Conservation (phyloP, 2,329 filamentous ascomycete species). For the Calonectria multiphialidica region DNA sequence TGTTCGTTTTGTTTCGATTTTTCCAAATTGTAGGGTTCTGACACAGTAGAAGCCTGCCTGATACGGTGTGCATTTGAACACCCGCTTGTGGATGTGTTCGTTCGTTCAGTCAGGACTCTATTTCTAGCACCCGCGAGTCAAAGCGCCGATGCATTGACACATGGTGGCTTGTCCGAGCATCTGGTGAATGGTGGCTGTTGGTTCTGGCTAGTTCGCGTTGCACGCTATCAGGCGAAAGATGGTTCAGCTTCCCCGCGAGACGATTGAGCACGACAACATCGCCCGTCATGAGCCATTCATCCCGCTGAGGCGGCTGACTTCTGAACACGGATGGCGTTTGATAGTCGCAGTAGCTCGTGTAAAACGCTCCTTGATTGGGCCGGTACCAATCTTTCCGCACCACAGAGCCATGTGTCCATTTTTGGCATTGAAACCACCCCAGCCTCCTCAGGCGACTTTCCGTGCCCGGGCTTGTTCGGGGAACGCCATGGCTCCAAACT, state of each 20-base stretch:
- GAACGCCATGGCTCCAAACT: neutral
- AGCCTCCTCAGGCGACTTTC: slow-evolving; percentile 16
- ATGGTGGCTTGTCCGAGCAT: slow-evolving; percentile 9
- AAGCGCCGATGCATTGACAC: neutral
- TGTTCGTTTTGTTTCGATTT: neutral
- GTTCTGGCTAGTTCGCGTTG: slow-evolving; percentile 5
- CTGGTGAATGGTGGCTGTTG: neutral
- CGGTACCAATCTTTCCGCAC: neutral
- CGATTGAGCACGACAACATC: slow-evolving; percentile 3
- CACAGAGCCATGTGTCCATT: slow-evolving; percentile 23
- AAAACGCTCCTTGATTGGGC: slow-evolving; percentile 9
- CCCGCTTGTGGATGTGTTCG: neutral
- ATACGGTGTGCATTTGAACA: neutral
- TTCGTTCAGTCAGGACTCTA: slow-evolving; percentile 9
- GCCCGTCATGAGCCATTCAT: slow-evolving; percentile 8
- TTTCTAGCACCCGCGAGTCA: slow-evolving; percentile 9
- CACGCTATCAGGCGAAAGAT: slow-evolving; percentile 4
- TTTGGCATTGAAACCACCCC: slow-evolving; percentile 12
- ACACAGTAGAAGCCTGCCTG: neutral
- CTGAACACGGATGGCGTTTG: slow-evolving; percentile 23
- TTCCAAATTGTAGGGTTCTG: neutral
- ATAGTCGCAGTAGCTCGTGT: slow-evolving; percentile 1
- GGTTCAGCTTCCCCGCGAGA: slow-evolving; percentile 16
- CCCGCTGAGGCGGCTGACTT: slow-evolving; percentile 4
- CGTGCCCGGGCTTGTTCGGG: neutral